Evolutionary conservation across 148 eudicot species (phyloP).

Genomic region (Fagopyrum tataricum): DNA sequence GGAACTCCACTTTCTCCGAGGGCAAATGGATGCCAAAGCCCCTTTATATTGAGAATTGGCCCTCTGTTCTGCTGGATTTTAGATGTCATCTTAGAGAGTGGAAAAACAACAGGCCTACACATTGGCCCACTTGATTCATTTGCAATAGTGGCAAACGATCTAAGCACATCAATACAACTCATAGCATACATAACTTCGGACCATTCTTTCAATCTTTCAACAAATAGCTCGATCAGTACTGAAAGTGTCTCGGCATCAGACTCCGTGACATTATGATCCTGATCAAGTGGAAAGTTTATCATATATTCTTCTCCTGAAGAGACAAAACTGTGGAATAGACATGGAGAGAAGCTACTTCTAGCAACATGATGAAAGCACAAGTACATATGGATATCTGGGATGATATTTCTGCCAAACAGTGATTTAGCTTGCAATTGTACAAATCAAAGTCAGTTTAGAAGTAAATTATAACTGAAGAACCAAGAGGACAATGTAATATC

Average conservation of each 20-base stretch:
- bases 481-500: not conserved
- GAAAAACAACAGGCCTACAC: conserved; percentile 69
- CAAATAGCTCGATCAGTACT: conserved; percentile 68
- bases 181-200: conserved; percentile 62
- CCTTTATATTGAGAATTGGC: conserved; percentile 64
- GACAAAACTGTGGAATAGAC: not conserved
- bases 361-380: not conserved
- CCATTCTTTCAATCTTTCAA: conserved; percentile 75
- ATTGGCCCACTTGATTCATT: conserved; percentile 54
- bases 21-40: conserved; percentile 95
- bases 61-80: conserved; percentile 30
- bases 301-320: conserved; percentile 11
- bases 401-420: not conserved
- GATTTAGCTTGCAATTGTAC: not conserved
- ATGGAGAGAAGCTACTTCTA: not conserved
- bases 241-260: conserved; percentile 74
- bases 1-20: conserved; percentile 72
- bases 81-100: conserved; percentile 31
- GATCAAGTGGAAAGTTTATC: conserved; percentile 16
- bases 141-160: conserved; percentile 77
- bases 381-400: not conserved
- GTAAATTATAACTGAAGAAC: not conserved
- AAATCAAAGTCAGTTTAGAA: not conserved
- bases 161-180: conserved; percentile 64
- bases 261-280: conserved; percentile 69